Evolutionary conservation across 2,329 filamentous ascomycete species (phyloP), one percentile per base, ranked within the genome.

Genomic region (Gyromitra esculenta): DNA sequence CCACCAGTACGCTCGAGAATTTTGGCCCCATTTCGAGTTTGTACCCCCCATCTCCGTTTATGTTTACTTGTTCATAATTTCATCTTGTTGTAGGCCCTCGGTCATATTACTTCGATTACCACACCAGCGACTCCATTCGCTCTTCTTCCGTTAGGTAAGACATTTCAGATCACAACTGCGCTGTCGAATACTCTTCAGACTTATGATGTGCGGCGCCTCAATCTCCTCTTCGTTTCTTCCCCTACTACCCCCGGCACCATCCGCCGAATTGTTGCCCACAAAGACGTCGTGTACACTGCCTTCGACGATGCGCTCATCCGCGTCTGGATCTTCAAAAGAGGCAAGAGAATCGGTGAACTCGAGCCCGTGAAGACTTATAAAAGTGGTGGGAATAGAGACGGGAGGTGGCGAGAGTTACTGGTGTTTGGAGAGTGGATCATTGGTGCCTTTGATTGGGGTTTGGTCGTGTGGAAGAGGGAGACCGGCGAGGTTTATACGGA

Each of bases 151-250:
- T 87, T 97, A 15, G 96, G 96, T 74, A 95, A 93, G 0, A 97
- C 94, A 2, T 99, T 97, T 82, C 96, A 99, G 83, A 93, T 99
- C 84, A 98, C 96, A 43, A 99, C 96, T 39, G 98, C 93, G 0
- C 92, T 96, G 77, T 96, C 95, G 78, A 89, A 91, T 81, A 93
- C 91, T 75, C 88, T 99, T 60, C 96, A 99, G 84, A 99, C 96
- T 0, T 99, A 99, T 85, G 96, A 99, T 83, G 86, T 99, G 77
- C 93, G 92, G 83, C 90, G 91, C 81, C 88, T 99, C 77, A 95
- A 96, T 81, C 89, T 99, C 64, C 90, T 98, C 81, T 99, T 99
- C 84, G 89, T 99, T 77, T 97, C 93, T 21, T 88, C 94, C 66
- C 96, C 96, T 0, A 92, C 97, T 83, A 97, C 94, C 0, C 94